Evolutionary conservation across 352 stramenopile species (phyloP).

Genomic region (Pythium plurisporium): DNA sequence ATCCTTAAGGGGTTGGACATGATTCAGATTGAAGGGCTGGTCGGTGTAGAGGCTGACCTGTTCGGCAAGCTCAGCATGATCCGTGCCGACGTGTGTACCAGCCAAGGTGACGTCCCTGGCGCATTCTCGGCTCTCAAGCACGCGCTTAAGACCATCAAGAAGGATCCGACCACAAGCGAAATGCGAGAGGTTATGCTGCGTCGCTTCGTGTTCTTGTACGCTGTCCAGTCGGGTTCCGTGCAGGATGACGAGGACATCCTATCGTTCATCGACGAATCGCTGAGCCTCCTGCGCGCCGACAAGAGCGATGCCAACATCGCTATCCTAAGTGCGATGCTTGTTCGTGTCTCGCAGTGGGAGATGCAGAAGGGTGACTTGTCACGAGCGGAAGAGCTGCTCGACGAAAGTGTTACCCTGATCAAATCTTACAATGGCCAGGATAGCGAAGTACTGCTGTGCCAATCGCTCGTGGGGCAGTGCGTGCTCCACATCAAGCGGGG

Average conservation of each 20-base stretch:
- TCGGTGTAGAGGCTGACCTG: constrained; percentile 14
- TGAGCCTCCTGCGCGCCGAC: neutral
- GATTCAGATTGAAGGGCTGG: constrained; percentile 16
- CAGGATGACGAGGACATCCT: constrained; percentile 10
- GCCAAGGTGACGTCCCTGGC: neutral
- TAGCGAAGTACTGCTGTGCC: constrained; percentile 30
- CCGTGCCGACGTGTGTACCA: constrained; percentile 6
- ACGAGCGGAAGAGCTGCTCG: constrained; percentile 11
- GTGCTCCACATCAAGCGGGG: constrained; percentile 49
- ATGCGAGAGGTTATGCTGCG: constrained; percentile 9
- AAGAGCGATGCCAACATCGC: neutral
- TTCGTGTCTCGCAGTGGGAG: constrained; percentile 19
- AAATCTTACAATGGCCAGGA: constrained; percentile 4
- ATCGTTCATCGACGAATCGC: constrained; percentile 15
- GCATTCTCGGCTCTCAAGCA: constrained; percentile 8
- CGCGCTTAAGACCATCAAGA: constrained; percentile 10
- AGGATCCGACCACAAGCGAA: neutral
- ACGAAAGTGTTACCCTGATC: constrained; percentile 10
- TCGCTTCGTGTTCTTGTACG: constrained; percentile 16
- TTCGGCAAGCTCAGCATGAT: constrained; percentile 15
- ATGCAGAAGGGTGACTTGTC: neutral
- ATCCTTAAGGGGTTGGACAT: constrained; percentile 15
- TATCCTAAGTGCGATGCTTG: constrained; percentile 7
- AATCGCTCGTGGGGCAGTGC: constrained; percentile 50
- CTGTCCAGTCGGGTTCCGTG: constrained; percentile 1